Conservation (phyloP, 2,329 filamentous ascomycete species). For the Sphaceloma murrayae region DNA sequence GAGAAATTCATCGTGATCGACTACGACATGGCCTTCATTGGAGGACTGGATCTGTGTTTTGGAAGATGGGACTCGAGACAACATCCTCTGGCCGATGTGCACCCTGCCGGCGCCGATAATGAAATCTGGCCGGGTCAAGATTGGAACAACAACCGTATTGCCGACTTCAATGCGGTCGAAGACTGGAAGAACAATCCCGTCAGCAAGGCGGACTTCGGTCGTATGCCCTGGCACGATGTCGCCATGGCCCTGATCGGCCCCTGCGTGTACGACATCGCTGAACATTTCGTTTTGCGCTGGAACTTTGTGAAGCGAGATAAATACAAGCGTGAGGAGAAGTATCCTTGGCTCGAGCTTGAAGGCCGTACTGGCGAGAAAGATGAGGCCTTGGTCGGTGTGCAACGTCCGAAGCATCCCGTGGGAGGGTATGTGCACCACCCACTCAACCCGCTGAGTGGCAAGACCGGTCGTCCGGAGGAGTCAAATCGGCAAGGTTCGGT, state of each 20-base stretch:
- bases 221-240: slow-evolving; percentile 98
- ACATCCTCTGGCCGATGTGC: slow-evolving; percentile 76
- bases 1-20: slow-evolving; percentile 97
- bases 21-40: slow-evolving; percentile 83
- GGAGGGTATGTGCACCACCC: slow-evolving; percentile 83
- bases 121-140: slow-evolving; percentile 94
- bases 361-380: slow-evolving; percentile 66
- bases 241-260: slow-evolving; percentile 85
- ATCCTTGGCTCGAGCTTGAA: slow-evolving; percentile 75
- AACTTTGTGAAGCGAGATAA: slow-evolving; percentile 97
- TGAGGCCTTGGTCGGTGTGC: slow-evolving; percentile 79
- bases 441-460: slow-evolving; percentile 56
- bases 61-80: slow-evolving; percentile 86
- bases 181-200: slow-evolving; percentile 93
- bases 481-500: slow-evolving; percentile 55
- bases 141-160: slow-evolving; percentile 93
- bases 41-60: slow-evolving; percentile 89
- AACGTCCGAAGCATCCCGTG: slow-evolving; percentile 78
- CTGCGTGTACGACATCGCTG: slow-evolving; percentile 84
- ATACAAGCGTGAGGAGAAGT: slow-evolving; percentile 78
- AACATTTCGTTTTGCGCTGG: slow-evolving; percentile 91
- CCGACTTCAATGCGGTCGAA: slow-evolving; percentile 85
- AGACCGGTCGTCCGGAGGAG: slow-evolving; percentile 42
- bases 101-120: slow-evolving; percentile 69
- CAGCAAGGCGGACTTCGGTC: slow-evolving; percentile 79